A percentile compares a stretch with the other conserved stretches of the same genome.
phyloP scores from a whole-genome alignment of 257 asterid species.

The Striga asiatica region DNA sequence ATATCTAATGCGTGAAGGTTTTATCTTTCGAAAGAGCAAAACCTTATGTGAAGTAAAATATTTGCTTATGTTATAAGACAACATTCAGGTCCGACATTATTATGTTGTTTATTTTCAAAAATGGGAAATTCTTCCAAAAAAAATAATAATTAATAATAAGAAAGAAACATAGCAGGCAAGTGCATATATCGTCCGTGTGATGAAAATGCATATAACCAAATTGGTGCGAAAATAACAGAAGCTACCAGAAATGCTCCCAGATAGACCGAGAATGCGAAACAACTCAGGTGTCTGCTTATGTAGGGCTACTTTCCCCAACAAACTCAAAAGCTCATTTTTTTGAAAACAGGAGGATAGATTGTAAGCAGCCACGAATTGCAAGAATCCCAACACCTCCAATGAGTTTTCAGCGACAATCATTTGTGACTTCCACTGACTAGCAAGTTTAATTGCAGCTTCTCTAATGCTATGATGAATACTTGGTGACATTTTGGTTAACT shows the following conservation, averaged over 20 bases:
- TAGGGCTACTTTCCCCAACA: slow-evolving; percentile 18
- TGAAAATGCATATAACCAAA: no score
- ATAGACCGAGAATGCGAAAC: slow-evolving; percentile 20
- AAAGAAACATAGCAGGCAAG: no score
- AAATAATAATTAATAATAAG: no score
- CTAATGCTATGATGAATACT: slow-evolving; percentile 20
- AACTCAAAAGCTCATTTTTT: slow-evolving; percentile 23
- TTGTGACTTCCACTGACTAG: slow-evolving; percentile 33
- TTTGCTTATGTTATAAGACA: no score
- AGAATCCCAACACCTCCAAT: slow-evolving; percentile 29
- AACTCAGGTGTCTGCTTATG: slow-evolving; percentile 30
- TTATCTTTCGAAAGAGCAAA: no score
- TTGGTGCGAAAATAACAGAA: no score
- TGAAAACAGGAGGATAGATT: slow-evolving; percentile 28
- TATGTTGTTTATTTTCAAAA: no score
- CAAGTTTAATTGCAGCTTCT: slow-evolving; percentile 31
- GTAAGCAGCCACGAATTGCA: slow-evolving; percentile 40
- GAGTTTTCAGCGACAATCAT: slow-evolving; percentile 17
- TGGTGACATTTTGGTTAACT: slow-evolving; percentile 28
- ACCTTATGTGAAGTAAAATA: no score
- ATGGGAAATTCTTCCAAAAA: no score
- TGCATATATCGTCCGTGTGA: no score
- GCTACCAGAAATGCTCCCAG: slow-evolving; percentile 21
- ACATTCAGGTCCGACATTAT: no score
- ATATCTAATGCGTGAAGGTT: neutral